A percentile compares a stretch with the other conserved stretches of the same genome.
Conservation (phyloP, 169 alveolate genomes). For the Eimeria mitis region DNA sequence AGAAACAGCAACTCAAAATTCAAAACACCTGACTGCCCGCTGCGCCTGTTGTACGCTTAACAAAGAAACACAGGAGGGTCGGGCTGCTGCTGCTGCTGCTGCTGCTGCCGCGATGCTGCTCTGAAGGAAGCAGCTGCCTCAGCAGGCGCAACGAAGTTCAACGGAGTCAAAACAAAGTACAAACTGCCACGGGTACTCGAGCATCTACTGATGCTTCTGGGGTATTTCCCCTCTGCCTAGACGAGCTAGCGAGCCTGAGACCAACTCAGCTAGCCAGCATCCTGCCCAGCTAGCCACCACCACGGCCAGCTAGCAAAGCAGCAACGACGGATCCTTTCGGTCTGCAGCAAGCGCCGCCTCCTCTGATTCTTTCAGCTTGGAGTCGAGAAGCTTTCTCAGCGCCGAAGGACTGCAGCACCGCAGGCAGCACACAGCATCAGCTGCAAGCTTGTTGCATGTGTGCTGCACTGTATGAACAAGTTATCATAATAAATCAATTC, state of each 20-base stretch:
- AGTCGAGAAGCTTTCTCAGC: slow-evolving; percentile 34
- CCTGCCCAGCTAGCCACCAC: background rate
- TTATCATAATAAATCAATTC: too few species aligned
- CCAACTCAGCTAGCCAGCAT: background rate
- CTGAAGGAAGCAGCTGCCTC: background rate
- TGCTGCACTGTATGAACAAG: too few species aligned
- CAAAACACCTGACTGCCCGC: slow-evolving; percentile 12
- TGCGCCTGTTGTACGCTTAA: slow-evolving; percentile 16
- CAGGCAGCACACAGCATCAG: background rate
- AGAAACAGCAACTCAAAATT: background rate
- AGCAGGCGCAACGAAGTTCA: slow-evolving; percentile 11
- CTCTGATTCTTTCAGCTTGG: slow-evolving; percentile 40
- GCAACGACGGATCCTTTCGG: background rate
- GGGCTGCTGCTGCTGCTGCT: slow-evolving; percentile 27
- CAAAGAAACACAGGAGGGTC: slow-evolving; percentile 21
- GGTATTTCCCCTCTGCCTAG: background rate
- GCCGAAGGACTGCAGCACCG: slow-evolving; percentile 19
- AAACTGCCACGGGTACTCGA: background rate
- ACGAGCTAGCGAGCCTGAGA: background rate
- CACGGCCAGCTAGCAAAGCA: background rate
- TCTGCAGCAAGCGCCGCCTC: slow-evolving; percentile 71
- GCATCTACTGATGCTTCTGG: slow-evolving; percentile 5
- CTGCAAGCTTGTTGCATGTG: too few species aligned
- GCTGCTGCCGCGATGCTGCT: background rate
- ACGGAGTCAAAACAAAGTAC: background rate